Percentiles rank a stretch among this genome's conserved stretches.
phyloP scores from a whole-genome alignment of 345 rosid genomes.

The Arabidopsis arenosa region DNA sequence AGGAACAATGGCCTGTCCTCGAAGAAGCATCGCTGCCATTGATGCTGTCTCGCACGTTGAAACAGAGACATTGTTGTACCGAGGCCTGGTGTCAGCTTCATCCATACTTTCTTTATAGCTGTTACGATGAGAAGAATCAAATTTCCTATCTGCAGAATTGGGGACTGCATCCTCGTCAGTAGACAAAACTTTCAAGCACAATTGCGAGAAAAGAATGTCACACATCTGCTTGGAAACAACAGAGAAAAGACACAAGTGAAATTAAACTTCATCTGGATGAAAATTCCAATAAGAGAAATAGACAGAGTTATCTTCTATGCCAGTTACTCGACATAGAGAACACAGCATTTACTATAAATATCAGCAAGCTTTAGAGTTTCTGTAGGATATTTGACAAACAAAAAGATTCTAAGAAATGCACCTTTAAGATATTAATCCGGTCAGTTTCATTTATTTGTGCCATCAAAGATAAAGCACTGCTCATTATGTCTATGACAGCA shows the following conservation, averaged over 20 bases:
- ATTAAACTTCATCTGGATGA: constrained; percentile 20
- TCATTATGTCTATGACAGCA: constrained; percentile 93
- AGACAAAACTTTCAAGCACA: constrained; percentile 88
- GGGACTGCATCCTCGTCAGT: constrained; percentile 55
- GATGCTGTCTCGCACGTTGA: constrained; percentile 71
- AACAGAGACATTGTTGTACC: constrained; percentile 51
- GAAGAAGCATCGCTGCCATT: constrained; percentile 92
- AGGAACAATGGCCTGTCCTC: constrained; percentile 88
- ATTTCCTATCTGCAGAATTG: constrained; percentile 48
- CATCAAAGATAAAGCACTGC: constrained; percentile 85
- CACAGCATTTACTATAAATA: constrained; percentile 14
- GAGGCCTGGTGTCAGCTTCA: constrained; percentile 57
- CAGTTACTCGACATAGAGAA: constrained; percentile 4
- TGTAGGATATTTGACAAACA: constrained; percentile 1
- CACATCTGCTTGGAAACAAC: constrained; percentile 81
- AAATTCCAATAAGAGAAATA: constrained; percentile 27
- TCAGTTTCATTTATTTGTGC: constrained; percentile 91
- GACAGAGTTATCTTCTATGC: neutral
- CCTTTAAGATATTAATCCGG: constrained; percentile 93
- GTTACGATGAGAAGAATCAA: constrained; percentile 47
- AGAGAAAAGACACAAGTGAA: constrained; percentile 31
- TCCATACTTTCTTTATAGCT: constrained; percentile 55
- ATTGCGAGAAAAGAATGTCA: constrained; percentile 92
- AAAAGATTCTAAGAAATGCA: constrained; percentile 39
- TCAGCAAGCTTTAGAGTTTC: constrained; percentile 24